Evolutionary conservation across 2,329 filamentous ascomycete species (phyloP).

Genomic region (Diaporthe sp.): DNA sequence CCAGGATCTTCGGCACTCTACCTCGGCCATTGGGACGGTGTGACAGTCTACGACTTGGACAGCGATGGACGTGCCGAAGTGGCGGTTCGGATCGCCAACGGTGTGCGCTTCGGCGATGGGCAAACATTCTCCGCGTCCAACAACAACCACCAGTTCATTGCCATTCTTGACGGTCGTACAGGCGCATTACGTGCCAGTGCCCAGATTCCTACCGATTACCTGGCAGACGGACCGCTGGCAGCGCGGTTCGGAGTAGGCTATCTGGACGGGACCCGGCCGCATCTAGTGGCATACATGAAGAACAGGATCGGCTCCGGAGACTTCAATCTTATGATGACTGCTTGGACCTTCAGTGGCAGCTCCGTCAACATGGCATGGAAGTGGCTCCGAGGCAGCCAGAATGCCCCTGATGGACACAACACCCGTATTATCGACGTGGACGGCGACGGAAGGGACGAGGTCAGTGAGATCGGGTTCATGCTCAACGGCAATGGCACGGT

Average conservation of each 20-base stretch:
- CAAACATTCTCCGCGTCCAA: not conserved
- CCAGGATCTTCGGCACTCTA: not conserved
- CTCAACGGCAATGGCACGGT: not conserved
- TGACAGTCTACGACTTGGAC: not conserved
- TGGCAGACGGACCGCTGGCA: not conserved
- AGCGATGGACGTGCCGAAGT: not conserved
- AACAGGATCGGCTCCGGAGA: not conserved
- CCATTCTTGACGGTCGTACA: not conserved
- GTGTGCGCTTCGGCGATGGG: not conserved
- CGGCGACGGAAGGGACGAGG: not conserved
- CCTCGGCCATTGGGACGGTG: not conserved
- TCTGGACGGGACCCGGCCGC: not conserved
- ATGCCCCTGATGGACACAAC: not conserved
- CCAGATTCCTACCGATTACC: not conserved
- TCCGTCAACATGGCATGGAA: not conserved
- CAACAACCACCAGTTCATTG: not conserved
- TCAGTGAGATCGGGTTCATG: not conserved
- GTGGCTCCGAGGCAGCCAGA: not conserved
- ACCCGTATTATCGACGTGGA: slow-evolving; percentile 1
- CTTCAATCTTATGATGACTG: not conserved
- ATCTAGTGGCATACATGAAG: not conserved
- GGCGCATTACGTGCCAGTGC: not conserved
- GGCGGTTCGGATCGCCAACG: not conserved
- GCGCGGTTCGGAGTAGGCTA: not conserved
- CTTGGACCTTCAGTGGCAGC: not conserved